Conservation (phyloP, 371 early-diverging fungal genomes). For the Rhizopus delemar region DNA sequence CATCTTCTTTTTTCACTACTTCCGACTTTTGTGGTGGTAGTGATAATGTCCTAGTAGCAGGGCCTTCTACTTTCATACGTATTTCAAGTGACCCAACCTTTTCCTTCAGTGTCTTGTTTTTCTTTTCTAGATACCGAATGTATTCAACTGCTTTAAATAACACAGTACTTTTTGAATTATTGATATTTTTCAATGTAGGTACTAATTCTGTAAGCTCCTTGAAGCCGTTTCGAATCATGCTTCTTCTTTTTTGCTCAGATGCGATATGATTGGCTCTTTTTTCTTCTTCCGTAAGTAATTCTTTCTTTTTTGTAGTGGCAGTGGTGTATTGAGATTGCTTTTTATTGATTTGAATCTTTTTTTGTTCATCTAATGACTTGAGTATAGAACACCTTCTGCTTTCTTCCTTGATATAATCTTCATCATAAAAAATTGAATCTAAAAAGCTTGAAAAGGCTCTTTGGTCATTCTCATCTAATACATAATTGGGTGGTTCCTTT, state of each 20-base stretch:
- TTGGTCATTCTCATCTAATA: constrained; percentile 51
- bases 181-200: constrained; percentile 68
- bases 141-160: constrained; percentile 59
- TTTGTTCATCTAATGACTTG: constrained; percentile 39
- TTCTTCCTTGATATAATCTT: constrained; percentile 35
- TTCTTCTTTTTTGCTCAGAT: constrained; percentile 86
- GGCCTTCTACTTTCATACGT: constrained; percentile 35
- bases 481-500: background rate
- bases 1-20: background rate
- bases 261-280: constrained; percentile 90
- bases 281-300: constrained; percentile 82
- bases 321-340: constrained; percentile 2
- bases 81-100: constrained; percentile 50
- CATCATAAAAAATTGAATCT: constrained; percentile 47
- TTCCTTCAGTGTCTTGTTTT: constrained; percentile 48
- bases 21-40: constrained; percentile 2
- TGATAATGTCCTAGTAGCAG: constrained; percentile 5
- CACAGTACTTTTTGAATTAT: constrained; percentile 57
- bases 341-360: constrained; percentile 12
- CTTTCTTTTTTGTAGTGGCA: constrained; percentile 26
- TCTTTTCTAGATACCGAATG: constrained; percentile 44
- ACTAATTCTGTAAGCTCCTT: constrained; percentile 79
- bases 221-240: constrained; percentile 83
- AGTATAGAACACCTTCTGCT: constrained; percentile 32
- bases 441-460: constrained; percentile 45